A percentile compares a stretch with the other conserved stretches of the same genome.
Conservation (phyloP, 805 yeast genomes). For the Lipomyces spencermartinsiae region DNA sequence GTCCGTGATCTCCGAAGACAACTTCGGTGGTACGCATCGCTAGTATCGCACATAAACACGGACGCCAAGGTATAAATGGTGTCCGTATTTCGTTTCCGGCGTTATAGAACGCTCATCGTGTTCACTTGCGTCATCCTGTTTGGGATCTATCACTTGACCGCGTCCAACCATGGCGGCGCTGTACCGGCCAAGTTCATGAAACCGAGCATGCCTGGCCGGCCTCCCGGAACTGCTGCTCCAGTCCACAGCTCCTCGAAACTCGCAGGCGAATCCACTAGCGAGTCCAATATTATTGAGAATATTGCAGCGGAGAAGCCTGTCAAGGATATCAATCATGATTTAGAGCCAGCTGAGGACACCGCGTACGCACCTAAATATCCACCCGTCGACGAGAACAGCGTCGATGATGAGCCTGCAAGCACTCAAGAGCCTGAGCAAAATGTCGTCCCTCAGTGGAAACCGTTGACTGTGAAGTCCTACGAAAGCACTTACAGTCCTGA, state of each 20-base stretch:
- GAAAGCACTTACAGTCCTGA: conserved; percentile 25
- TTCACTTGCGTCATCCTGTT: conserved; percentile 17
- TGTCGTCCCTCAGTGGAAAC: neutral
- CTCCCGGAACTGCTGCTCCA: neutral
- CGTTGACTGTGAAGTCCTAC: conserved; percentile 16
- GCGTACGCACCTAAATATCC: conserved; percentile 3
- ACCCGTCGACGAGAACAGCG: conserved; percentile 2
- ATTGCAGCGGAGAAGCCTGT: neutral
- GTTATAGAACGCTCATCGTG: conserved; percentile 20
- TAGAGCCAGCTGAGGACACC: conserved; percentile 4
- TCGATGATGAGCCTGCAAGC: conserved; percentile 9
- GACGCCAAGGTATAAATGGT: conserved; percentile 1
- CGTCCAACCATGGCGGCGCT: neutral
- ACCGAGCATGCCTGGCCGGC: neutral
- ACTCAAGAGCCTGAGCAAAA: neutral
- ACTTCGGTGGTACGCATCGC: neutral
- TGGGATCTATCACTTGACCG: conserved; percentile 19
- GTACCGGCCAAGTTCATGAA: conserved; percentile 25
- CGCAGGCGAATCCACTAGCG: neutral
- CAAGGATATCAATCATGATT: conserved; percentile 3
- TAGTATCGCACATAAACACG: neutral
- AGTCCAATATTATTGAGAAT: neutral
- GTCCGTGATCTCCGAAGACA: neutral
- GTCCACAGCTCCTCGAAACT: neutral
- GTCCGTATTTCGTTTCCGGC: conserved; percentile 17